A percentile compares a stretch with the other conserved stretches of the same genome.
These are phyloP conservation scores for Phellopilus nigrolimitatus DNA, from an alignment of 1,284 basidiomycete genomes.

Conservation along the genomic window DNA sequence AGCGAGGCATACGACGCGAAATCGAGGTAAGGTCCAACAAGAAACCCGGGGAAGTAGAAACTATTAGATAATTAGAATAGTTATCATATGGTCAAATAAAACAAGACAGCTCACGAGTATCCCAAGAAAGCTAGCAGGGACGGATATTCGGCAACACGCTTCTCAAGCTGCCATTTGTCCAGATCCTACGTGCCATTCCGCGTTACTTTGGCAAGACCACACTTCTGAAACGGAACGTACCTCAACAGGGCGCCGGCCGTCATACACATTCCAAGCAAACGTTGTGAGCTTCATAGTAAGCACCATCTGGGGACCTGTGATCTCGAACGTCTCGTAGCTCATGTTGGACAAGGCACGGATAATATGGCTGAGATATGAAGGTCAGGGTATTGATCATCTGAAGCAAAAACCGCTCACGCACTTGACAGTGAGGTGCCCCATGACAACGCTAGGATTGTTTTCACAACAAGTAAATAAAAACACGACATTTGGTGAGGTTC, in stretches of 20 bases:
- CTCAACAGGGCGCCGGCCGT: conserved; percentile 70
- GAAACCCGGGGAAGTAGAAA: conserved; percentile 94
- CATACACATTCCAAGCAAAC: conserved; percentile 96
- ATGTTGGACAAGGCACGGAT: conserved; percentile 54
- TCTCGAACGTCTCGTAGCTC: conserved; percentile 73
- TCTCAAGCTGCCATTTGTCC: conserved; percentile 81
- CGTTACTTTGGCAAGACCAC: not conserved
- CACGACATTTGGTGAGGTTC: not conserved
- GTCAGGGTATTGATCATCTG: conserved; percentile 4
- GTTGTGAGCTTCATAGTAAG: conserved; percentile 92
- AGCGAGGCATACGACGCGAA: conserved; percentile 81
- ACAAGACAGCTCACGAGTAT: conserved; percentile 61
- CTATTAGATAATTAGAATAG: conserved; percentile 35
- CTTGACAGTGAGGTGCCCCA: conserved; percentile 86
- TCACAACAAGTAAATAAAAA: conserved; percentile 3
- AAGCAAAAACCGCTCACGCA: conserved; percentile 34
- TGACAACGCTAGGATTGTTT: conserved; percentile 50
- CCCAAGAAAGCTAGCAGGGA: conserved; percentile 86
- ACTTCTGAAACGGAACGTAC: conserved; percentile 35
- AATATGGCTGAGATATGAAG: conserved; percentile 47
- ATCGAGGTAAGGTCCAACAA: conserved; percentile 90
- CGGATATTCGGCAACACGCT: conserved; percentile 72
- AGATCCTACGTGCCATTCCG: conserved; percentile 52
- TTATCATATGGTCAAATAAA: not conserved
- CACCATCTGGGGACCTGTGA: conserved; percentile 92